Evolutionary conservation across 169 alveolate species (phyloP).

Genomic region (Plasmodium blacklocki): DNA sequence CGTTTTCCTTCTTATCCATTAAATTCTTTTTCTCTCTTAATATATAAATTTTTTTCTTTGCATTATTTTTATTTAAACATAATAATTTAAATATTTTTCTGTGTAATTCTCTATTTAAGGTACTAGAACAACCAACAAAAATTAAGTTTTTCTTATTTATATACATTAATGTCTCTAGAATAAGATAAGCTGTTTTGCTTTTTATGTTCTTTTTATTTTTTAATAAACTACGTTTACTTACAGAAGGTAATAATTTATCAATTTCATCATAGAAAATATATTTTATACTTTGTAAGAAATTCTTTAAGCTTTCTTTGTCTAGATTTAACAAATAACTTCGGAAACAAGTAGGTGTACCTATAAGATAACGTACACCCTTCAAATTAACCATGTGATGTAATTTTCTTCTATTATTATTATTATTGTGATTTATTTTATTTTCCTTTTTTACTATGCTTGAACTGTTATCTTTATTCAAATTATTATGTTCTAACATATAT

Average conservation of each 20-base stretch:
- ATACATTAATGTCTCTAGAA: conserved; percentile 69
- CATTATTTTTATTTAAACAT: conserved; percentile 35
- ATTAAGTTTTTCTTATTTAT: conserved; percentile 52
- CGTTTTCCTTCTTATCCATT: not conserved
- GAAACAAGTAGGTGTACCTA: conserved; percentile 70
- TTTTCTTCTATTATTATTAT: not conserved
- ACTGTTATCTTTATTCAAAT: not conserved
- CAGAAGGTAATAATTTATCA: conserved; percentile 53
- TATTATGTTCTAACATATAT: not conserved
- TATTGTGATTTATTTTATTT: not conserved
- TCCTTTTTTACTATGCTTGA: not conserved
- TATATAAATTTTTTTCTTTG: conserved; percentile 53
- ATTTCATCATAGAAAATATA: conserved; percentile 67
- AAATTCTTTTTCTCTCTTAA: conserved; percentile 33
- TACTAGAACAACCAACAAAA: conserved; percentile 75
- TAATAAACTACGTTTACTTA: conserved; percentile 14
- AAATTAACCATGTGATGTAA: not conserved
- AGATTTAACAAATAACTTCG: conserved; percentile 44
- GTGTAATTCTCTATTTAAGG: conserved; percentile 68
- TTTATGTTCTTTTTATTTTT: conserved; percentile 29
- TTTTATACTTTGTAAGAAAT: conserved; percentile 61
- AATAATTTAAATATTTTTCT: conserved; percentile 55
- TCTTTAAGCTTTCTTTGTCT: conserved; percentile 22
- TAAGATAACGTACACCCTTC: conserved; percentile 21
- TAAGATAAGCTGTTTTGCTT: conserved; percentile 58